Percentiles rank a stretch among this genome's conserved stretches.
phyloP scores from a whole-genome alignment of 1,284 basidiomycete genomes.

The Puccinia coronata region DNA sequence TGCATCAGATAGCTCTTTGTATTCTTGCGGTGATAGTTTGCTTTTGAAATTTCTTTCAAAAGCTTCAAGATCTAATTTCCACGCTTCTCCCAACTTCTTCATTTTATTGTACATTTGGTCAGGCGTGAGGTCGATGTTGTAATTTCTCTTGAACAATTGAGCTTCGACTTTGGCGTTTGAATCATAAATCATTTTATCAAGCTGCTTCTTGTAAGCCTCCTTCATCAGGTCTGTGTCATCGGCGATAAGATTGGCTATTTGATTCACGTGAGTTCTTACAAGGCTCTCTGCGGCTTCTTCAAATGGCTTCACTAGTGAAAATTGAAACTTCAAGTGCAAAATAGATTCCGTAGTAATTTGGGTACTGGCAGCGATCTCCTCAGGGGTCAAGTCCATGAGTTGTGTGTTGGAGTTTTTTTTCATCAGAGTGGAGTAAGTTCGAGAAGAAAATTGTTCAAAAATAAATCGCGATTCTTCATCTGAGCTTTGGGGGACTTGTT shows the following conservation, averaged over 20 bases:
- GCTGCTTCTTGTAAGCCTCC: too few species aligned
- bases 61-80: background rate
- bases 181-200: background rate
- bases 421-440: background rate
- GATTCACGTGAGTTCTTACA: background rate
- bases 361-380: background rate
- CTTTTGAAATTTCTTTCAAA: background rate
- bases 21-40: background rate
- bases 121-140: background rate
- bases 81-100: background rate
- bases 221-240: background rate
- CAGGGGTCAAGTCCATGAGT: background rate
- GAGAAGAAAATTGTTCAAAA: background rate
- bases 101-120: background rate
- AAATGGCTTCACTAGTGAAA: background rate
- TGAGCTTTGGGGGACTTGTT: background rate
- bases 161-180: background rate
- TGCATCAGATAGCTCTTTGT: background rate
- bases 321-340: background rate
- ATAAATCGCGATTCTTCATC: conserved; percentile 15
- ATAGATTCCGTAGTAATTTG: background rate
- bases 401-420: background rate
- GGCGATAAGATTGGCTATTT: background rate
- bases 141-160: background rate
- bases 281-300: too few species aligned